These are phyloP conservation scores for Erigeron philadelphicus DNA, from an alignment of 140 eudicot species.

Conservation along the genomic window DNA sequence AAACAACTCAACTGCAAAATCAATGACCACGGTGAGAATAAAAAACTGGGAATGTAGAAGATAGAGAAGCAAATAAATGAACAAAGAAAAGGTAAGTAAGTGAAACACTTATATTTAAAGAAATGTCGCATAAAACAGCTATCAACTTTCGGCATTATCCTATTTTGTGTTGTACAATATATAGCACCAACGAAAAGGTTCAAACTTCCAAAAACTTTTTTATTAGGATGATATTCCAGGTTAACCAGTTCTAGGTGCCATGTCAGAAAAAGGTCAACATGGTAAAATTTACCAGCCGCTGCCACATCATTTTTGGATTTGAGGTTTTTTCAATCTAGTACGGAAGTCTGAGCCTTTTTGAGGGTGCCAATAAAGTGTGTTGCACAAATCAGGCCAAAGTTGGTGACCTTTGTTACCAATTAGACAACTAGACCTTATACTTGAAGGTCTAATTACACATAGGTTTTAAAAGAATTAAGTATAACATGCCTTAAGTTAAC, in stretches of 20 bases:
- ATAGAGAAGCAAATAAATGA: neutral
- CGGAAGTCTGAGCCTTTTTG: neutral
- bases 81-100: neutral
- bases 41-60: conserved; percentile 20
- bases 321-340: neutral
- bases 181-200: neutral
- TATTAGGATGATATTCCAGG: neutral
- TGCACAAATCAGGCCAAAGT: neutral
- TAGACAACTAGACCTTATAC: neutral
- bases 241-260: neutral
- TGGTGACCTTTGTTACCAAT: neutral
- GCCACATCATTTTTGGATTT: neutral
- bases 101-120: neutral
- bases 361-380: neutral
- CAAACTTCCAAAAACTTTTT: neutral
- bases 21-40: conserved; percentile 13
- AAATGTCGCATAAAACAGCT: neutral
- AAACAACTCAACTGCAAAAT: conserved; percentile 54
- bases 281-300: neutral
- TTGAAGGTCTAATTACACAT: neutral
- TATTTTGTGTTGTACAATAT: neutral
- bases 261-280: neutral
- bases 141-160: neutral
- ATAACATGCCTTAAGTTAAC: neutral
- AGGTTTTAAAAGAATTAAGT: conserved; percentile 7